Percentiles rank a stretch among this genome's conserved stretches.
Evolutionary conservation across 306 rosid species (phyloP).

Genomic region (Herpetospermum pedunculosum): DNA sequence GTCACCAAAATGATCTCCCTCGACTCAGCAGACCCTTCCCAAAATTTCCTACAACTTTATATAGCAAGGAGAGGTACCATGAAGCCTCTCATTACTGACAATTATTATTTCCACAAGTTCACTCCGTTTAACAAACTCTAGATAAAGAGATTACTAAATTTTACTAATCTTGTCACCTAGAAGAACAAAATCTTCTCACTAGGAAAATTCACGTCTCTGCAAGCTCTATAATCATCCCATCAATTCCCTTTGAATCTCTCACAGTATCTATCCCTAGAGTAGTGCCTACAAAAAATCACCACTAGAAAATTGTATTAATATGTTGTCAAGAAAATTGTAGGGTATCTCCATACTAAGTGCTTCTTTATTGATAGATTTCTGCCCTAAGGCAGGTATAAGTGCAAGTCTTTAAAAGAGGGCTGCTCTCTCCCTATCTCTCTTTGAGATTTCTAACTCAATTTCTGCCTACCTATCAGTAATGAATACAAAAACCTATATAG

Average conservation of each 20-base stretch:
- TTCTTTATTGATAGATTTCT: too few relatives aligned
- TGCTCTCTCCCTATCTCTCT: too few relatives aligned
- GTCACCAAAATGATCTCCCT: neutral
- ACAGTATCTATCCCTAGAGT: neutral
- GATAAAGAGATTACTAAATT: neutral
- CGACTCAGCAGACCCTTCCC: neutral
- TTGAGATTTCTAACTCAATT: too few relatives aligned
- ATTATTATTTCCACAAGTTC: neutral
- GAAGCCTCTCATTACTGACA: neutral
- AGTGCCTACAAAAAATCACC: neutral
- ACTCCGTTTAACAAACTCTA: neutral
- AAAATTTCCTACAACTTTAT: neutral
- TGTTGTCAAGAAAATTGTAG: too few relatives aligned
- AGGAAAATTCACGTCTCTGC: neutral
- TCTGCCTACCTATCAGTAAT: too few relatives aligned
- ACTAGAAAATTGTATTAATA: too few relatives aligned
- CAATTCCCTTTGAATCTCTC: neutral
- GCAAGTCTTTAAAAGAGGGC: too few relatives aligned
- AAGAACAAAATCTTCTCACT: neutral
- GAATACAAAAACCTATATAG: too few relatives aligned
- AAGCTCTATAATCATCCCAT: neutral
- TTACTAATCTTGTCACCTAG: neutral
- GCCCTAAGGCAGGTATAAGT: too few relatives aligned
- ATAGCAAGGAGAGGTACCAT: neutral
- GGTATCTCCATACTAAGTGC: too few relatives aligned